These are phyloP conservation scores for Paramecium caudatum DNA, from an alignment of 73 alveolate genomes.

Conservation along the genomic window DNA sequence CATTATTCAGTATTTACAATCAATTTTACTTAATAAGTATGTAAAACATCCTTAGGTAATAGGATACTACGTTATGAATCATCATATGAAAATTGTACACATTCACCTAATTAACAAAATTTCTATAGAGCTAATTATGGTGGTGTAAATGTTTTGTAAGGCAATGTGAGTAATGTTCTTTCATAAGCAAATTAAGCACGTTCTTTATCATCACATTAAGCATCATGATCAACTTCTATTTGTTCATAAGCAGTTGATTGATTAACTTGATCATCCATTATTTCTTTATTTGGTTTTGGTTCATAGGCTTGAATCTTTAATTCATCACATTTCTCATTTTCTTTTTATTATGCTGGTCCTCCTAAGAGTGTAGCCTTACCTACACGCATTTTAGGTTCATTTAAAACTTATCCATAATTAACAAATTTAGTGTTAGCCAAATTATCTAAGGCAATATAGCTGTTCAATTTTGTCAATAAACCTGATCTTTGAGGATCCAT, in stretches of 20 bases:
- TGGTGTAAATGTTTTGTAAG: not conserved
- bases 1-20: conserved; percentile 51
- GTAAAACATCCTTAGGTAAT: conserved; percentile 7
- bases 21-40: not conserved
- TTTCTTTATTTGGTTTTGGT: conserved; percentile 34
- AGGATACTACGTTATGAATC: conserved; percentile 1
- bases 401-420: conserved; percentile 35
- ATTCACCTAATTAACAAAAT: conserved; percentile 62
- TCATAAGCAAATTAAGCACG: not conserved
- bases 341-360: conserved; percentile 32
- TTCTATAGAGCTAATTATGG: conserved; percentile 35
- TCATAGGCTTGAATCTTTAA: conserved; percentile 10
- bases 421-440: conserved; percentile 50
- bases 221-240: conserved; percentile 33
- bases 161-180: conserved; percentile 21
- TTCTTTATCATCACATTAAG: conserved; percentile 50
- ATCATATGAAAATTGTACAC: conserved; percentile 58
- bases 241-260: conserved; percentile 16
- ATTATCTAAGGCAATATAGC: conserved; percentile 63
- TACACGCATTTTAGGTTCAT: conserved; percentile 12
- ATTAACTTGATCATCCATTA: conserved; percentile 30
- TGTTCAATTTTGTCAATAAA: not conserved
- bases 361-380: conserved; percentile 27
- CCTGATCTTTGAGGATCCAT: conserved; percentile 67
- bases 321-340: conserved; percentile 20